Percentiles rank a stretch among this genome's conserved stretches.
phyloP scores from a whole-genome alignment of 2,329 filamentous ascomycete species.

The Lecanicillium sp. region DNA sequence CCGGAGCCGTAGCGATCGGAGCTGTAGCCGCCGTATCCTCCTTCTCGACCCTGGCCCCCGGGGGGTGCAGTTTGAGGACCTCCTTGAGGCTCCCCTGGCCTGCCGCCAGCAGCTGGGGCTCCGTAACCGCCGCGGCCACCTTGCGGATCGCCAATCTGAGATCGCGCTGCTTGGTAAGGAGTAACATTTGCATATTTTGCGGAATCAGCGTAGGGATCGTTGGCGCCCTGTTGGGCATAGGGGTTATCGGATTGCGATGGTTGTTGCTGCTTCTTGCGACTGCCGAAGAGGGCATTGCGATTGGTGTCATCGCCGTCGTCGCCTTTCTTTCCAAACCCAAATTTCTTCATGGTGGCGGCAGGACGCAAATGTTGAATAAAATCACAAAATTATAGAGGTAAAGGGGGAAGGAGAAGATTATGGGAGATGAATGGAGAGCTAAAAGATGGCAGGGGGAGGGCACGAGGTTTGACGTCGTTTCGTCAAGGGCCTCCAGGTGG shows the following conservation, averaged over 20 bases:
- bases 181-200: constrained; percentile 36
- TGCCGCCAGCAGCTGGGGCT: constrained; percentile 24
- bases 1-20: constrained; percentile 43
- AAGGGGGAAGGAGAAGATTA: not conserved
- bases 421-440: not conserved
- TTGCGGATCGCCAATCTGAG: constrained; percentile 22
- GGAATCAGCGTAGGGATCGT: constrained; percentile 46
- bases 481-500: too few relatives aligned
- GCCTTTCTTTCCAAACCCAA: constrained; percentile 49
- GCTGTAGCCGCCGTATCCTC: constrained; percentile 36
- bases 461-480: too few relatives aligned
- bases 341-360: constrained; percentile 45
- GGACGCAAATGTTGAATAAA: too few relatives aligned
- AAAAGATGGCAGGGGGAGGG: too few relatives aligned
- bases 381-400: not conserved
- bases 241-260: constrained; percentile 43
- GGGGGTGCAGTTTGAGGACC: constrained; percentile 10
- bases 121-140: constrained; percentile 24
- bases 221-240: constrained; percentile 28
- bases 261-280: constrained; percentile 42
- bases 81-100: constrained; percentile 14
- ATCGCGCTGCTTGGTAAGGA: constrained; percentile 35
- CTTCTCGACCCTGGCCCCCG: constrained; percentile 16
- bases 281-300: constrained; percentile 43
- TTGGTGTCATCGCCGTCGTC: constrained; percentile 40